Percentiles rank a stretch among this genome's conserved stretches.
These are phyloP conservation scores for Coniochaeta ligniaria DNA, from an alignment of 2,329 filamentous ascomycete species.

Conservation along the genomic window DNA sequence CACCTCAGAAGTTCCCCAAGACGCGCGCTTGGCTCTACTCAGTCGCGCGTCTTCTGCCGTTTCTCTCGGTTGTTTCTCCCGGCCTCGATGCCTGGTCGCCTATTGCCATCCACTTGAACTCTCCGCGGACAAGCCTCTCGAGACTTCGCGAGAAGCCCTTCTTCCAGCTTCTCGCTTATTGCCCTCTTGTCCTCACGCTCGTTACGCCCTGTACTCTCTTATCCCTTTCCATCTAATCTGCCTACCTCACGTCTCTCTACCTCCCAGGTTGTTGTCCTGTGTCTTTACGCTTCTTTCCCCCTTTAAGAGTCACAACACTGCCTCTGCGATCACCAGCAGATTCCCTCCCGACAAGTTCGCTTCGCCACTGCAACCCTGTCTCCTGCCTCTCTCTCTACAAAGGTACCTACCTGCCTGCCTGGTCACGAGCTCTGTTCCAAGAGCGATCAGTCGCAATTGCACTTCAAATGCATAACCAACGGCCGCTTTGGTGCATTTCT, in stretches of 20 bases:
- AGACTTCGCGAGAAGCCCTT: neutral
- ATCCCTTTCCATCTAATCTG: neutral
- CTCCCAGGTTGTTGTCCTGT: neutral
- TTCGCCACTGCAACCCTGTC: constrained; percentile 16
- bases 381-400: neutral
- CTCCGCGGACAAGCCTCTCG: neutral
- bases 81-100: constrained; percentile 7
- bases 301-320: neutral
- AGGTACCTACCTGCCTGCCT: neutral
- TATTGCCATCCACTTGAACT: neutral
- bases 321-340: neutral
- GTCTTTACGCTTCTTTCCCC: neutral
- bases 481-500: constrained; percentile 7
- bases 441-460: constrained; percentile 9
- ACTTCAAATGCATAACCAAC: constrained; percentile 15
- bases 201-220: neutral
- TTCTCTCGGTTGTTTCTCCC: constrained; percentile 9
- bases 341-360: constrained; percentile 7
- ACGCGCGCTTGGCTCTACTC: constrained; percentile 26
- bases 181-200: neutral
- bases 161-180: neutral
- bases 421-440: constrained; percentile 13
- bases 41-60: constrained; percentile 18
- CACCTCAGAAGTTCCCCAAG: constrained; percentile 12
- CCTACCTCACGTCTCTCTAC: neutral